Evolutionary conservation across 192 early-diverging fungal genomes (phyloP), one percentile per base, ranked within the genome.

Genomic region (Allomyces javanicus): DNA sequence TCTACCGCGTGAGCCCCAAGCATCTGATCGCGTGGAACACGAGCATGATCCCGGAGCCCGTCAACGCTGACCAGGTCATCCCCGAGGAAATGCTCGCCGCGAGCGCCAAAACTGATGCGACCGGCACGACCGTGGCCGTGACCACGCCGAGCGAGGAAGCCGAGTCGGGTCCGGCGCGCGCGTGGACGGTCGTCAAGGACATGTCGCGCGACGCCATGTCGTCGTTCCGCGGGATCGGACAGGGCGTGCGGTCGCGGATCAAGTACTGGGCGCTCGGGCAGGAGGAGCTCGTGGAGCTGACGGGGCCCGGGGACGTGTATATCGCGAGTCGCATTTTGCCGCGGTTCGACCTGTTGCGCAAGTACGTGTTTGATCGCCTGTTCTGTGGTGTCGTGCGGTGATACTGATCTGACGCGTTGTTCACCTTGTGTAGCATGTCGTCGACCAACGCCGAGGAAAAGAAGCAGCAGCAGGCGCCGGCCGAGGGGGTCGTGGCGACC

Each of bases 1-100:
- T 66, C 24, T 67, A 67, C 25, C n/a, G 25, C n/a, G 67, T 67
- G 19, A 26, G 24, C n/a, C 67, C 67, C 7, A 67, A 55, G 62
- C 62, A 67, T 9, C 14, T 67, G 25, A 45, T 66, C 23, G 24
- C 19, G 6, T 45, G n/a, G 12, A 44, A 61, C 40, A 58, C 50
- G 17, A n/a, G 50, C 50, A 58, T 58, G 50, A 58, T n/a, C 21
- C 50, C 50, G 17, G 50, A 58, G 14, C 17, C 21, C 50, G 17
- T 58, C 21, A n/a, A 21, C 17, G 50, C 50, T 6, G 50, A 58
- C 50, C 50, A 14, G 3, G 50, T n/a, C 2, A 58, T 58, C 50
- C 17, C 21, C 50, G 50, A n/a, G 21, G 12, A 14, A 14, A n/a
- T n/a, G 17, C 17, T n/a, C 50, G 50, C 50, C 50, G 50, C 50